Evolutionary conservation across 2,329 filamentous ascomycete genomes (phyloP), one percentile per base, ranked within the genome.

Genomic region (Botrytis porri): DNA sequence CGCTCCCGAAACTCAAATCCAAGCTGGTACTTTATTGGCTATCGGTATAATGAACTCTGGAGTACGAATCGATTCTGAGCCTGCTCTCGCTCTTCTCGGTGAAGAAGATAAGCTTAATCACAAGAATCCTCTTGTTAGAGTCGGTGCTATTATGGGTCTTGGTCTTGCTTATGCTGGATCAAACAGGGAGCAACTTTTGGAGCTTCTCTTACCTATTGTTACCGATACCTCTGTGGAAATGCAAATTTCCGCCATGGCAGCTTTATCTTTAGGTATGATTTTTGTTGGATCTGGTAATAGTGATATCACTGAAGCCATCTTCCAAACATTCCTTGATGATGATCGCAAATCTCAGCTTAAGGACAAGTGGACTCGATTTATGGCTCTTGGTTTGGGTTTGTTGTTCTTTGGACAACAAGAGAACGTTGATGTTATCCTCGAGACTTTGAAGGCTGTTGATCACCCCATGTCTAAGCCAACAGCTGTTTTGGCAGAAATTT

Each of bases 381-480:
- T 99, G 85, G 95, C 93, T 32, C 90, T 99, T 60, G 96, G 96
- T 76, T 88, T 99, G 75, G 96, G 95, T 2, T 88, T 99, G 39
- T 87, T 99, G 41, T 99, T 94, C 88, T 98, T 99, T 79, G 96
- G 96, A 57, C 92, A 94, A 76, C 96, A 99, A 83, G 96, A 99
- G 82, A 95, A 98, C 82, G 96, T 98, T n/a, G 96, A 99, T 79
- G 95, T 98, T 73, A 95, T 98, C 77, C 85, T 98, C 45, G 96
- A 99, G 84, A 97, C 96, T 0, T 88, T 99, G 72, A 99, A 98
- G 86, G 96, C 93, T 39, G 94, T 98, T 71, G 95, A 98, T 76
- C 95, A 98, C 81, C 95, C 96, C 37, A 97, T 98, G 90, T 93
- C 95, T 32, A 96, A 96, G 83, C 93, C 96, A n/a, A 97, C 95